Evolutionary conservation across 805 yeast species (phyloP), one percentile per base, ranked within the genome.

Genomic region (Saturnispora mendoncae): DNA sequence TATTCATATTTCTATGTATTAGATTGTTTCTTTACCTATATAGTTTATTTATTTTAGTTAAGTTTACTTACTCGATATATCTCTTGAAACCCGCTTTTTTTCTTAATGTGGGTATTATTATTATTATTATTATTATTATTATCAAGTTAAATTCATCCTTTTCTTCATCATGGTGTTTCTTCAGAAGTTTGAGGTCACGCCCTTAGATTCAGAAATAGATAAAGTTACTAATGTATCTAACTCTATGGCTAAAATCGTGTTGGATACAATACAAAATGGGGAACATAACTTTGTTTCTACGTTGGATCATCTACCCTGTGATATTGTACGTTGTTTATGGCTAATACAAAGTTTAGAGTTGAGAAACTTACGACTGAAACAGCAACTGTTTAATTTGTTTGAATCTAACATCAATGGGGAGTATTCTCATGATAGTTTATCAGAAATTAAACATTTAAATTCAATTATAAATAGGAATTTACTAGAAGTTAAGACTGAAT

Each of bases 241-340:
- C 10, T 23, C 17, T 19, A 26, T 39, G 37, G 15, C 29, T 9
- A 21, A 32, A 2, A 20, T 13, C 14, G 39, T 46, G 5, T 36
- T 50, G 2, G 60, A 54, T 35, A 53, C 60, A 0, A 51, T 60
- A 15, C 47, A 53, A n/a, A 53, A 54, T 25, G 60, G 60, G 1
- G 54, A 55, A 30, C 60, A 60, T 43, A 62, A 62, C 15, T 60
- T 62, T 41, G 59, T 62, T 10, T 61, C 64, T 6, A 58, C 61
- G 9, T 47, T 64, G 39, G 68, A 64, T 42, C 68, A 64, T 43
- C 40, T 64, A 13, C 68, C 68, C 1, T 64, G 68, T 44, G 68
- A 64, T 39, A 46, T 64, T 7, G 62, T 60, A 17, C 45, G 66
- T 32, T 59, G 62, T 3, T 41, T 64, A 35, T 64, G 68, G 67